Conservation (phyloP, 2,329 filamentous ascomycete species). For the Keithomyces neogunnii region DNA sequence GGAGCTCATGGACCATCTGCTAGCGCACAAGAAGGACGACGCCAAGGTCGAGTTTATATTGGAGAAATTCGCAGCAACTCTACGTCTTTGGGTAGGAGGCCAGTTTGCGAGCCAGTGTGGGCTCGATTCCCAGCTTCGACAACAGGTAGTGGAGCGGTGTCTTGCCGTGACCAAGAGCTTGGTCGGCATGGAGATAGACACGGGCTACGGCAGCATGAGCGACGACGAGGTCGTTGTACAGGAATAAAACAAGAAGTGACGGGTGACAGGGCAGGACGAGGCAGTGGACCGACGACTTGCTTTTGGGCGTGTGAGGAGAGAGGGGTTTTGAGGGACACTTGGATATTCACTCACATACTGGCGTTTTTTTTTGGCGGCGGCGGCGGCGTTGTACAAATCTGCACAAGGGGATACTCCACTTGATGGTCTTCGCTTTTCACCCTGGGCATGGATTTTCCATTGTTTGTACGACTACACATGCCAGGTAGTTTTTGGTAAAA, state of each 20-base stretch:
- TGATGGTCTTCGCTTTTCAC: background rate
- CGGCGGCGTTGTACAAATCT: background rate
- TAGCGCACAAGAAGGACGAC: constrained; percentile 36
- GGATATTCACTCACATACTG: background rate
- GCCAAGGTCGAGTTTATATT: constrained; percentile 39
- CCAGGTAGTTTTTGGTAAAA: background rate
- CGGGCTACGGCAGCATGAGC: constrained; percentile 51
- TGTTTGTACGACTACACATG: constrained; percentile 4
- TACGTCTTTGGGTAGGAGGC: constrained; percentile 55
- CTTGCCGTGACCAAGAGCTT: constrained; percentile 46
- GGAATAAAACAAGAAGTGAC: background rate
- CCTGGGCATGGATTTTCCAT: background rate
- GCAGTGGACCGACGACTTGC: background rate
- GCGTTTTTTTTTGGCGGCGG: background rate
- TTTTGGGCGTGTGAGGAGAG: too few species aligned
- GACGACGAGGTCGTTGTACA: constrained; percentile 30
- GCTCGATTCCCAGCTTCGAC: constrained; percentile 41
- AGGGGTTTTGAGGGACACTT: background rate
- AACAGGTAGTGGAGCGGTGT: constrained; percentile 47
- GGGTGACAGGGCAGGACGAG: background rate
- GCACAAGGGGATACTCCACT: constrained; percentile 4
- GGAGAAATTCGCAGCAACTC: constrained; percentile 46
- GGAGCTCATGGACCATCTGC: constrained; percentile 47
- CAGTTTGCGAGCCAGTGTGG: constrained; percentile 40
- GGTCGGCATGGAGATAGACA: constrained; percentile 52